Percentiles rank a stretch among this genome's conserved stretches.
Conservation (phyloP, 2,329 filamentous ascomycete genomes). For the Mycosphaerella sp. region DNA sequence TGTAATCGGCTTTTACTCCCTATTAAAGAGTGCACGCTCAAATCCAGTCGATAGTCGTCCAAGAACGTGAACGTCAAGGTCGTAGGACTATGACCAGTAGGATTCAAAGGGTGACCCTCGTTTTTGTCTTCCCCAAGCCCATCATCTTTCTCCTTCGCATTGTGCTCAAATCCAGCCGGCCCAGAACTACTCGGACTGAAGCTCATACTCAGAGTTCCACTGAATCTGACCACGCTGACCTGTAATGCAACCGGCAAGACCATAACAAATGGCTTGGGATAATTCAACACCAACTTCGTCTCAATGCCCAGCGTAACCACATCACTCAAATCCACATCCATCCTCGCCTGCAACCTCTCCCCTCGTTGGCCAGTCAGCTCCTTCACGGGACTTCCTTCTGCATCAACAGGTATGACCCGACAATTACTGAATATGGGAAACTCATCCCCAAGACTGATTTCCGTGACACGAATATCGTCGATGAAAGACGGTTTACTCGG, state of each 20-base stretch:
- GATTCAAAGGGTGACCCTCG: slow-evolving; percentile 32
- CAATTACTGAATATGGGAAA: slow-evolving; percentile 99
- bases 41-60: slow-evolving; percentile 78
- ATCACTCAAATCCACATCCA: slow-evolving; percentile 96
- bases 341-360: slow-evolving; percentile 80
- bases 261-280: slow-evolving; percentile 81
- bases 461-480: slow-evolving; percentile 87
- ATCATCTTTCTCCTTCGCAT: slow-evolving; percentile 9
- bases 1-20: slow-evolving; percentile 74
- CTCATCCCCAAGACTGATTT: slow-evolving; percentile 89
- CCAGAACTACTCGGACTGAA: slow-evolving; percentile 63
- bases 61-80: slow-evolving; percentile 93
- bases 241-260: slow-evolving; percentile 86
- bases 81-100: slow-evolving; percentile 51
- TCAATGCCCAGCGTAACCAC: slow-evolving; percentile 92
- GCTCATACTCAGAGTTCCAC: slow-evolving; percentile 85
- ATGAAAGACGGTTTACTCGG: slow-evolving; percentile 78
- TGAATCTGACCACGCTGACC: slow-evolving; percentile 89
- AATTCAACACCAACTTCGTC: slow-evolving; percentile 90
- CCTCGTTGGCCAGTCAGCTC: slow-evolving; percentile 43
- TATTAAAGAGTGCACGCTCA: slow-evolving; percentile 72
- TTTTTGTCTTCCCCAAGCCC: slow-evolving; percentile 21
- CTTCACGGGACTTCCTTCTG: slow-evolving; percentile 58
- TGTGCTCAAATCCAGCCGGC: slow-evolving; percentile 32
- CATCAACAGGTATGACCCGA: slow-evolving; percentile 83